Conservation (phyloP, 106 monocot genomes). For the Narthecium ossifragum region DNA sequence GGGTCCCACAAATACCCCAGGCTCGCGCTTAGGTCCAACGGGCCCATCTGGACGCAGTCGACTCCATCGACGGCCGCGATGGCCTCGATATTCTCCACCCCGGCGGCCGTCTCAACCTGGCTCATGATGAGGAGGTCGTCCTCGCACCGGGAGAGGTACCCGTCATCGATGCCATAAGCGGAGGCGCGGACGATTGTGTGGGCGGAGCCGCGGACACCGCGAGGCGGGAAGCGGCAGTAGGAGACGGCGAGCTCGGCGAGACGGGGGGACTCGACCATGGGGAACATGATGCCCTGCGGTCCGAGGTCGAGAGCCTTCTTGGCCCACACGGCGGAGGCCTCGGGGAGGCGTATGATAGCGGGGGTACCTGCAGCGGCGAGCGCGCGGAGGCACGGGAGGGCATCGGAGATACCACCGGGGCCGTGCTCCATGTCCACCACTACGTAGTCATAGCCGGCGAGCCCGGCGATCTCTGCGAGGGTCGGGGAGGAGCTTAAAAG, state of each 20-base stretch:
- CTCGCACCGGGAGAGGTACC: conserved; percentile 59
- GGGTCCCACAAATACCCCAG: conserved; percentile 87
- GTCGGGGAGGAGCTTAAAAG: conserved; percentile 74
- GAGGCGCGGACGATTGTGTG: conserved; percentile 81
- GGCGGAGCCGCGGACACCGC: conserved; percentile 75
- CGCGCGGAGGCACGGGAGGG: conserved; percentile 68
- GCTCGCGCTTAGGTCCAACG: conserved; percentile 79
- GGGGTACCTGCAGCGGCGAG: conserved; percentile 55
- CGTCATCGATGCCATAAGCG: conserved; percentile 73
- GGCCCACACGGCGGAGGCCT: conserved; percentile 47
- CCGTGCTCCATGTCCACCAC: conserved; percentile 94
- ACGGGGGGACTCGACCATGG: conserved; percentile 35
- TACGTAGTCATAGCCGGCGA: conserved; percentile 90
- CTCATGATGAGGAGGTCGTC: conserved; percentile 72
- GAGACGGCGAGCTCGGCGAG: conserved; percentile 54
- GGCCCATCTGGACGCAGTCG: conserved; percentile 87
- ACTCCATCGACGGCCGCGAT: conserved; percentile 84
- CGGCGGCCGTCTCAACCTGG: conserved; percentile 54
- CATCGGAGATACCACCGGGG: conserved; percentile 46
- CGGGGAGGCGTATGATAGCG: conserved; percentile 70
- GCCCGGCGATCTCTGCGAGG: conserved; percentile 84
- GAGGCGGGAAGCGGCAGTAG: conserved; percentile 70
- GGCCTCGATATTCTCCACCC: conserved; percentile 42
- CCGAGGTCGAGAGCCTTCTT: conserved; percentile 97
- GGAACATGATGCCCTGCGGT: conserved; percentile 86